A percentile compares a stretch with the other conserved stretches of the same genome.
Conservation (phyloP, 2,329 filamentous ascomycete species). For the Amylocarpus encephaloides region DNA sequence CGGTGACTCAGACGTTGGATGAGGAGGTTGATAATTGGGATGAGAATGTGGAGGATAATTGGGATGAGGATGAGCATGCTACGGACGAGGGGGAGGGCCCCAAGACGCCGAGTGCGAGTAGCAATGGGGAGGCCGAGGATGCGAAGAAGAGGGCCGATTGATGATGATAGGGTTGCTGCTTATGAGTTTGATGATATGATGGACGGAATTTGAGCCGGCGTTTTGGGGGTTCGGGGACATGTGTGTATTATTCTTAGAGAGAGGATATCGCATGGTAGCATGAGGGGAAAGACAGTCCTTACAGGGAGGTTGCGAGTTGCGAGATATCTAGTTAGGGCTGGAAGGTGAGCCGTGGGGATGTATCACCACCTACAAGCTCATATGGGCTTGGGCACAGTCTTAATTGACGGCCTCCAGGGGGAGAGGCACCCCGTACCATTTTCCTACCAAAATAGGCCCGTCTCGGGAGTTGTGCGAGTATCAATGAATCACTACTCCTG, state of each 20-base stretch:
- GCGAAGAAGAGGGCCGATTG: slow-evolving; percentile 29
- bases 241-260: not conserved
- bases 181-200: slow-evolving; percentile 23
- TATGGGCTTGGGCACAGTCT: too few relatives aligned
- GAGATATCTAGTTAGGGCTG: too few relatives aligned
- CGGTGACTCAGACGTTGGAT: slow-evolving; percentile 49
- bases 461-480: too few relatives aligned
- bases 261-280: too few relatives aligned
- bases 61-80: slow-evolving; percentile 51
- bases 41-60: slow-evolving; percentile 63
- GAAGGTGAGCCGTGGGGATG: too few relatives aligned
- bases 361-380: too few relatives aligned
- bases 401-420: too few relatives aligned
- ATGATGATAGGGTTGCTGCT: slow-evolving; percentile 5
- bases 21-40: slow-evolving; percentile 92
- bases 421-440: too few relatives aligned
- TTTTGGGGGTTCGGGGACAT: not conserved
- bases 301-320: too few relatives aligned
- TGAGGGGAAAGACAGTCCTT: too few relatives aligned
- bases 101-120: slow-evolving; percentile 33
- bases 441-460: too few relatives aligned
- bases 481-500: too few relatives aligned
- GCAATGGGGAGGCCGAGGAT: slow-evolving; percentile 30
- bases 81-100: slow-evolving; percentile 28
- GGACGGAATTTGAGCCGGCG: not conserved